These are phyloP conservation scores for Talinum fruticosum DNA, from an alignment of 148 eudicot species.

Conservation along the genomic window DNA sequence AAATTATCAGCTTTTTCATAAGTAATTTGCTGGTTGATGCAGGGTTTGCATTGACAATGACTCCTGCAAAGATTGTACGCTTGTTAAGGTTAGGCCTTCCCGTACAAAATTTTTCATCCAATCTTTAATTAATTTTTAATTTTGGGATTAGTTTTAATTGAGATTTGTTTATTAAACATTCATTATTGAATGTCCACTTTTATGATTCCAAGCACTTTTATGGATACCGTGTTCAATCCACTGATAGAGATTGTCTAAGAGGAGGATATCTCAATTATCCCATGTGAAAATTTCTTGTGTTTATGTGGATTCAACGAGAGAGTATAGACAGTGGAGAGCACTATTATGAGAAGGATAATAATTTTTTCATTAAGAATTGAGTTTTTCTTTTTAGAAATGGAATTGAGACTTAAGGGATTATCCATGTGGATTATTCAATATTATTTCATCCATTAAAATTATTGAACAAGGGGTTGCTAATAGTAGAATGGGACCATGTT, in stretches of 20 bases:
- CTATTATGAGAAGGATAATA: no score
- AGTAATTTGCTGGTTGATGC: conserved; percentile 20
- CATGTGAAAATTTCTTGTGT: no score
- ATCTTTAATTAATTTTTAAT: not conserved
- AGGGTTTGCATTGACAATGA: conserved; percentile 87
- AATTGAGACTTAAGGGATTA: no score
- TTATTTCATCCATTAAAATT: no score
- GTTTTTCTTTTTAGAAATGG: no score
- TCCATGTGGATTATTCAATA: no score
- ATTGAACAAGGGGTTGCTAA: no score
- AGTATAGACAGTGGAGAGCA: no score
- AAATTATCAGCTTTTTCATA: not conserved
- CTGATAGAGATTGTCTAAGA: not conserved
- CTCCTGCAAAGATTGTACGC: conserved; percentile 58
- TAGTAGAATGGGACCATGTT: no score
- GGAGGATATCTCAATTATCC: not conserved
- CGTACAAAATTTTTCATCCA: not conserved
- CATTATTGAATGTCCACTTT: not conserved
- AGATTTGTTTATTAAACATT: not conserved
- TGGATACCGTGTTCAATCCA: not conserved
- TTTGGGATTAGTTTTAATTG: not conserved
- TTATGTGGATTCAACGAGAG: no score
- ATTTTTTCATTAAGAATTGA: no score
- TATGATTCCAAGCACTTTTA: not conserved
- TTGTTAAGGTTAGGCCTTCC: conserved; percentile 65